These are phyloP conservation scores for Talaromyces nanjingensis DNA, from an alignment of 495 filamentous ascomycete species.

Conservation along the genomic window DNA sequence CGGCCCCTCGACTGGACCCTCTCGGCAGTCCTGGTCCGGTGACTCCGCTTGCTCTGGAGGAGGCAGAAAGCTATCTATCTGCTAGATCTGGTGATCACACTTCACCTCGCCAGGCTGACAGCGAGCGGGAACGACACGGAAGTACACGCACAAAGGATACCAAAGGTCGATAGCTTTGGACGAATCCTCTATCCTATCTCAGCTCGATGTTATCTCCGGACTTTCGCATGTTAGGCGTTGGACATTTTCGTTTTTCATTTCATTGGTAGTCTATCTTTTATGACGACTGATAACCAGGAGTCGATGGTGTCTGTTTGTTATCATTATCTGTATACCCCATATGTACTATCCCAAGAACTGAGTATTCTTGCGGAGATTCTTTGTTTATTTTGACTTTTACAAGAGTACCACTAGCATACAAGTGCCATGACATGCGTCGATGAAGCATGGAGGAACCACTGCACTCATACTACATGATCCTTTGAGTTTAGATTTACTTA, in stretches of 20 bases:
- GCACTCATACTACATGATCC: background rate
- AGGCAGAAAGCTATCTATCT: slow-evolving; percentile 45
- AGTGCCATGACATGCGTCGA: background rate
- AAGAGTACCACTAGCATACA: background rate
- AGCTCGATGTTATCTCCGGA: background rate
- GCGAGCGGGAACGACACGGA: slow-evolving; percentile 24
- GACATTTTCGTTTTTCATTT: background rate
- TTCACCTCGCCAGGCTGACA: slow-evolving; percentile 16
- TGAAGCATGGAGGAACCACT: background rate
- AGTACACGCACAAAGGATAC: slow-evolving; percentile 18
- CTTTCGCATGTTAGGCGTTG: slow-evolving; percentile 1
- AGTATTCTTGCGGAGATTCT: background rate
- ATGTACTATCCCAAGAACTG: slow-evolving; percentile 14
- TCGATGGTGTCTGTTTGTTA: background rate
- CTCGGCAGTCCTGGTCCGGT: slow-evolving; percentile 71
- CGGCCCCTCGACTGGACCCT: slow-evolving; percentile 59
- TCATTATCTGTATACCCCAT: slow-evolving; percentile 17
- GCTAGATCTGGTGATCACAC: slow-evolving; percentile 21
- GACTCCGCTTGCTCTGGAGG: slow-evolving; percentile 67
- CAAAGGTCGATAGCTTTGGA: slow-evolving; percentile 25
- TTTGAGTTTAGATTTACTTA: background rate
- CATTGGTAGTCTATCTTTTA: background rate
- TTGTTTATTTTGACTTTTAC: background rate
- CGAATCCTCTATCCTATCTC: background rate
- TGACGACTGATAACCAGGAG: background rate